Evolutionary conservation across 805 yeast genomes (phyloP), one percentile per base, ranked within the genome.

Genomic region (Suhomyces tanzawaensis): DNA sequence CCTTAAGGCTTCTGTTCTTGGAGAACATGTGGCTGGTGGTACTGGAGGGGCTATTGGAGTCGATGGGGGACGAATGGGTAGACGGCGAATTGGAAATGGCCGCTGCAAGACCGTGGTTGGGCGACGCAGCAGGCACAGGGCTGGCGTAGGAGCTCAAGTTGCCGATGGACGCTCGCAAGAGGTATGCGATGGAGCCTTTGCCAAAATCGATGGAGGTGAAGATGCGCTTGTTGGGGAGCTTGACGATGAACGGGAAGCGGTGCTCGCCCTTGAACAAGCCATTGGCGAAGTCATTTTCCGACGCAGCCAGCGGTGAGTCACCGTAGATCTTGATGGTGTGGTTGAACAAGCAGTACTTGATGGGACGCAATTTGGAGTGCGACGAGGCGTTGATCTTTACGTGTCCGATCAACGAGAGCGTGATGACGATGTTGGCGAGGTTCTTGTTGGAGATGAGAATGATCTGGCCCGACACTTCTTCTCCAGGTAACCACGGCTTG

Each of bases 181-280:
- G 60, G 57, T 89, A 89, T 3, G 74, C 58, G 12, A 89, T 85
- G 14, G 86, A 76, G n/a, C 97, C 96, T 50, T 81, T 79, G 48
- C 90, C 96, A 50, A 89, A 89, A 46, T 80, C 81, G 18, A 89
- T 74, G 35, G 88, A 79, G 16, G 93, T 84, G 58, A 71, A 82
- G 3, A 86, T 73, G 46, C 84, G 76, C 46, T 77, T 79, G 48
- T 72, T 74, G 1, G 96, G 96, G n/a, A 89, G 69, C 48, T 78
- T 82, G 29, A 89, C 85, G 33, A 83, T 77, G 54, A 89, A 90
- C 15, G 95, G 95, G 55, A 90, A 89, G 24, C 86, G 64, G 60
- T 89, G 96, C 53, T 85, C 91, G 29, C 96, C 96, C 51, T 79
- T 78, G 14, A 79, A 74, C n/a, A 85, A 57, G 0, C 85, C 85